Base-by-base conservation (phyloP, 176 grass and related monocot species). In the Oryza officinalis region DNA sequence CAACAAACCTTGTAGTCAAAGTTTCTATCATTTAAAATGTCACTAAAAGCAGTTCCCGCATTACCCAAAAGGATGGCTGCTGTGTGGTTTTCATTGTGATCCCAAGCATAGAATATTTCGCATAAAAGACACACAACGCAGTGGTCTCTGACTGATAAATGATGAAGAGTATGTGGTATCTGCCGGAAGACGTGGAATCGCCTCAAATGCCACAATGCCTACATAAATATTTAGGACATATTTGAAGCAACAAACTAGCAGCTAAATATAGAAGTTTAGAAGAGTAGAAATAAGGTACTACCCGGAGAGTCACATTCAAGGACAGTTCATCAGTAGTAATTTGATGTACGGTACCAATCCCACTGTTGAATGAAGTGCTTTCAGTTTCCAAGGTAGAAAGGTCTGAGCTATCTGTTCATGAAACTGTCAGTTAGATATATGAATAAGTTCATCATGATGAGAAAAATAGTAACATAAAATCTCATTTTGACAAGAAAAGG, bases 171-270 rank as follows among this genome's bases (percentile, higher is more conserved):
- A 79, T 44, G 8, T 66, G 76, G 38, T 38, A 66, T 30, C 41
- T 13, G 23, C 38, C 44, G 77, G 61, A 80, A 80, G 13, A 67
- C 41, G 20, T 80, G 77, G 77, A 80, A 50, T 67, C 46, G 41
- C 9, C 10, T 67, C 63, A 67, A 67, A 31, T 79, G 76, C 76
- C 76, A 79, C 27, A 80, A 49, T 67, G 77, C 38, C 61, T 80
- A 27, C 77, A 80, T 17, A n/a, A 32, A 20, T 64, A 78, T 64
- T 67, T 44, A 20, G 27, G 13, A 44, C 10, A 12, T 44, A 44
- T 44, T 12, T 44, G 41, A 44, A 12, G 41, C 41, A 44, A 44
- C 10, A 44, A 44, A 44, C 1, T 44, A 44, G 8, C 41, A 44
- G 41, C 0, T 44, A 44, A 44, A 44, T 44, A 44, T 44, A 44